Evolutionary conservation across 2,329 filamentous ascomycete genomes (phyloP).

Genomic region (Microcyclospora pomicola): DNA sequence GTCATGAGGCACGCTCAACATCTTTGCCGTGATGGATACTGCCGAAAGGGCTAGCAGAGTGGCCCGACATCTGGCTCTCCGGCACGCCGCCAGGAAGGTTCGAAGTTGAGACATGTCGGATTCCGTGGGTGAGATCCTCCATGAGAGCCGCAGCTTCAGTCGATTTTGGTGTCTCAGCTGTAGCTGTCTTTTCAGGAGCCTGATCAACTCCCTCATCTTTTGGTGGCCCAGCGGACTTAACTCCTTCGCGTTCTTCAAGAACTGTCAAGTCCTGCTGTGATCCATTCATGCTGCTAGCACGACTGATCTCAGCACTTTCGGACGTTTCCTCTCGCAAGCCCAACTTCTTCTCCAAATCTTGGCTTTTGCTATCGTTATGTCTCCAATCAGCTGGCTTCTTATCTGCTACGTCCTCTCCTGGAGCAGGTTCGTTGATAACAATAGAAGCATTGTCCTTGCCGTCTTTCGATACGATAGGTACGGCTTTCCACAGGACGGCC

Average conservation of each 20-base stretch:
- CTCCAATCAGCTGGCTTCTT: constrained; percentile 62
- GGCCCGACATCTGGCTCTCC: constrained; percentile 22
- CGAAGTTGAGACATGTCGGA: constrained; percentile 23
- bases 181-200: too few relatives aligned
- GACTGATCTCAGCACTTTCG: constrained; percentile 53
- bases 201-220: too few relatives aligned
- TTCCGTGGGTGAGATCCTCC: constrained; percentile 1
- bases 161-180: too few relatives aligned
- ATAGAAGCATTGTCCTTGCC: constrained; percentile 15
- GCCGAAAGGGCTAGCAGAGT: too few relatives aligned
- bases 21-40: too few relatives aligned
- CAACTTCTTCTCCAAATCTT: constrained; percentile 43
- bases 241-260: constrained; percentile 13
- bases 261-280: constrained; percentile 12
- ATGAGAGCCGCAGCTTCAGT: too few relatives aligned
- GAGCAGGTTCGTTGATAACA: constrained; percentile 50
- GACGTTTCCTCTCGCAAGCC: constrained; percentile 54
- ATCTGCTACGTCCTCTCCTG: constrained; percentile 57
- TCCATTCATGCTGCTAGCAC: constrained; percentile 46
- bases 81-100: constrained; percentile 30
- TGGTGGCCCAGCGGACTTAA: constrained; percentile 4
- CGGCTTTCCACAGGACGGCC: constrained; percentile 66
- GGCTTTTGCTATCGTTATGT: constrained; percentile 21
- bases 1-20: too few relatives aligned
- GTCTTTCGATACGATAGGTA: constrained; percentile 16